Evolutionary conservation across 179 eudicot genomes (phyloP), one percentile per base, ranked within the genome.

Genomic region (Camellia oleifera): DNA sequence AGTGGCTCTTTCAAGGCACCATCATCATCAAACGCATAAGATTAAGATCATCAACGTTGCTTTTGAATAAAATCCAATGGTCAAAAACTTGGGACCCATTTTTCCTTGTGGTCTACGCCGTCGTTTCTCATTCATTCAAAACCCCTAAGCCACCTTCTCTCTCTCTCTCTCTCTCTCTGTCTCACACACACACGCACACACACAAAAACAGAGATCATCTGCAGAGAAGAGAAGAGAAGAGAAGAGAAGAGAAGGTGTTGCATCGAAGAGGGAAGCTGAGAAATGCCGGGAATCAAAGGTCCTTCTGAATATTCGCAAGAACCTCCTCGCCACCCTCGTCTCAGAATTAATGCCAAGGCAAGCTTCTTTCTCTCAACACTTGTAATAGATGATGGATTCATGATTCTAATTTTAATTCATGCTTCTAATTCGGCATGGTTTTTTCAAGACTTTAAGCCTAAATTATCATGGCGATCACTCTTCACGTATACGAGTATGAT

Each of bases 281-380:
- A 84, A 42, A 95, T 95, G 99, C 97, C 96, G 15, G 99, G 99
- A 73, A 54, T 95, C 44, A 87, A 69, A 52, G 98, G 91, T 9
- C 99, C 98, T 1, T 89, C 92, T 68, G 92, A 94, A 73, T 95
- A 95, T 80, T 85, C 91, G 13, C 63, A 77, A 11, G 99, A 95
- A 78, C 99, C 99, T 23, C 78, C 92, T 74, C 97, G 99, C 40
- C 92, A 90, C 73, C 89, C 99, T 75, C 73, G 85, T 63, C 97
- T 95, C 13, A 84, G 75, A 44, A 88, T 95, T 76, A 95, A 95
- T 77, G 80, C 97, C 87, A 94, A 95, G 96, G 99, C 78, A 82
- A 60, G 61, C 72, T 26, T 60, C 12, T 72, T 20, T 77, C 23
- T 71, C 20, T 15, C 26, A 52, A 54, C 58, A 54, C 11, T 7